Conservation (phyloP, 106 monocot genomes). For the Dendrobium chrysotoxum region DNA sequence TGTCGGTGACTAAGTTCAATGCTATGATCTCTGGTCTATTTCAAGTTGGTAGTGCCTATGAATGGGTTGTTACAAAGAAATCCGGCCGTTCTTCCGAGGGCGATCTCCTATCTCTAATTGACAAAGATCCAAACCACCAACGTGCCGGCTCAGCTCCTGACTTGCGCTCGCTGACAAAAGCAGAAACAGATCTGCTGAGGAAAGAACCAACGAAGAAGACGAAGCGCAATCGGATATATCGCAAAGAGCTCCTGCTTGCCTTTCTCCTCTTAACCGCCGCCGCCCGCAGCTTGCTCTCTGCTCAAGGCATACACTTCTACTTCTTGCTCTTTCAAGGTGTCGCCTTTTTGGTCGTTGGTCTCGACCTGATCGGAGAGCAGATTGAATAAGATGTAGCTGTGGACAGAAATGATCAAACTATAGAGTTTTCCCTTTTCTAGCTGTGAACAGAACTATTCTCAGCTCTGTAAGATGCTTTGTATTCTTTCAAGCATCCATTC, state of each 20-base stretch:
- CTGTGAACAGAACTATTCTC: constrained; percentile 31
- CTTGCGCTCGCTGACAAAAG: constrained; percentile 28
- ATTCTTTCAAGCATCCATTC: constrained; percentile 39
- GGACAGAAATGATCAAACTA: not conserved
- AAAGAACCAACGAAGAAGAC: constrained; percentile 39
- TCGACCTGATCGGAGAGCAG: constrained; percentile 80
- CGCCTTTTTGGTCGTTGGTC: constrained; percentile 66
- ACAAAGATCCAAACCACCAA: constrained; percentile 28
- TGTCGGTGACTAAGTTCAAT: constrained; percentile 93
- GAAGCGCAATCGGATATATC: constrained; percentile 70
- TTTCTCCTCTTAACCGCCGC: constrained; percentile 67
- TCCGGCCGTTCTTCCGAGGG: constrained; percentile 70
- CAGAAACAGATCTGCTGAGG: not conserved
- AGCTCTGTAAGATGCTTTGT: constrained; percentile 21
- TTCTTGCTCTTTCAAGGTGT: constrained; percentile 83
- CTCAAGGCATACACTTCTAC: constrained; percentile 88
- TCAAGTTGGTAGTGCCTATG: no score
- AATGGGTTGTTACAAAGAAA: constrained; percentile 91
- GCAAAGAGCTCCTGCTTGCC: constrained; percentile 67
- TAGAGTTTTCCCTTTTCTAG: constrained; percentile 13
- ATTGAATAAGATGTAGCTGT: constrained; percentile 6
- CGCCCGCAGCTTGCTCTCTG: constrained; percentile 64
- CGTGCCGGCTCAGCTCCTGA: constrained; percentile 33
- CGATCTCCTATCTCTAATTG: constrained; percentile 40
- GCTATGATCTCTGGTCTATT: no score